Base-by-base conservation (phyloP, 2,329 filamentous ascomycete species). In the Blastomyces silverae region DNA sequence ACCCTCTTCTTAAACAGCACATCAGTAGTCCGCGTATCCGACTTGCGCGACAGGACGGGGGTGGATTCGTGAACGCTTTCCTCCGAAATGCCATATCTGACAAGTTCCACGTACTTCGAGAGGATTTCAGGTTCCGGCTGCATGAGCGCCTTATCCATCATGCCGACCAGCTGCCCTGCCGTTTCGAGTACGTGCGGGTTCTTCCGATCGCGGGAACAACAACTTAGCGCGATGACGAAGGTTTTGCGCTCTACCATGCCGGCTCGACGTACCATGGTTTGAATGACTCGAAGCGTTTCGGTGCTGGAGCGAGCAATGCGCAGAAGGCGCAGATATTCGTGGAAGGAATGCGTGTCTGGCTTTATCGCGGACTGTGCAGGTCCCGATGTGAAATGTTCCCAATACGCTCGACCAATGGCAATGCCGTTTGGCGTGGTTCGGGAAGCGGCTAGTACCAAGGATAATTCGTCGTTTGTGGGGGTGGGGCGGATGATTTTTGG, bases 171-270 rank as follows among this genome's bases (percentile, higher is more conserved):
- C 61, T 80, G 76, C 61, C 81, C 85, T 4, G 90, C 89, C 68
- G 89, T 82, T 2, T 80, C 76, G 68, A 96, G 83, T 28, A 85
- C 84, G 62, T 87, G 84, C n/a, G 75, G 80, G 74, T 95, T 96
- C 64, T 87, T 86, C 72, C 87, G 88, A 79, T 97, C 91, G 64
- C 88, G 84, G 31, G 85, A 79, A 75, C 92, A 96, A 5, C 86
- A 82, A 67, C 83, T 83, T 80, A 97, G 86, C 63, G 89, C 91
- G 58, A 91, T 83, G 63, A 85, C 84, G 77, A 92, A 90, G 11
- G 85, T 86, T 65, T 83, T 83, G 44, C 73, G 70, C 64, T 73
- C 76, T 50, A 84, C 72, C 66, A 79, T 46, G 15, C 48, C 48
- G 48, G 48, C 69, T 7, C 77, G 70, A 1, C 84, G 84, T 71